A percentile compares a stretch with the other conserved stretches of the same genome.
phyloP scores from a whole-genome alignment of 176 grass and related monocot species.

The Areca catechu region DNA sequence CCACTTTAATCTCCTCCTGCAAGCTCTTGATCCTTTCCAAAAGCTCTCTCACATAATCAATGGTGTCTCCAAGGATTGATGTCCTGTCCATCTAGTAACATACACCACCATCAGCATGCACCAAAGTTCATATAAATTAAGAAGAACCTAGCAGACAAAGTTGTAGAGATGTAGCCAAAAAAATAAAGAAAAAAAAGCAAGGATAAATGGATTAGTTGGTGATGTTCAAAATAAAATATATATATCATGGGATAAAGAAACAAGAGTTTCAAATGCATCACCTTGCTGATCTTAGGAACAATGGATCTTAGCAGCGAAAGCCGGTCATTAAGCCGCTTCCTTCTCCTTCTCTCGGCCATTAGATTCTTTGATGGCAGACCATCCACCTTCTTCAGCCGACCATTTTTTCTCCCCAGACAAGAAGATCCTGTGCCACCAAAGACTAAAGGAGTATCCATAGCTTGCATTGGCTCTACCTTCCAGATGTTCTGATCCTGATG shows the following conservation, averaged over 20 bases:
- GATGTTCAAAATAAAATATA: too few relatives aligned
- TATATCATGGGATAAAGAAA: too few relatives aligned
- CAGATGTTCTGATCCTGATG: background rate
- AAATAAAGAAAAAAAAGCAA: background rate
- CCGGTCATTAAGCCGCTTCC: conserved; percentile 76
- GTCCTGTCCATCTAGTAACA: conserved; percentile 62
- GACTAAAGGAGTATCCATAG: conserved; percentile 19
- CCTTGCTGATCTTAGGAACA: conserved; percentile 83
- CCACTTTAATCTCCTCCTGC: background rate
- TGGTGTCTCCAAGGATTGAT: conserved; percentile 64
- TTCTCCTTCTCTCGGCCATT: conserved; percentile 66
- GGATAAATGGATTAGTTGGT: background rate
- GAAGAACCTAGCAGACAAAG: too few relatives aligned
- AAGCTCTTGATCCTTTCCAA: background rate
- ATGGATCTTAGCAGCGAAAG: conserved; percentile 89
- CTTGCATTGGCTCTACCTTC: background rate
- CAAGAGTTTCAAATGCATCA: conserved; percentile 1
- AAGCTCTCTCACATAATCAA: conserved; percentile 3
- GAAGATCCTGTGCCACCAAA: conserved; percentile 26
- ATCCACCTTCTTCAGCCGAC: conserved; percentile 16
- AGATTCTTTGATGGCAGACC: conserved; percentile 60
- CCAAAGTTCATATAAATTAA: too few relatives aligned
- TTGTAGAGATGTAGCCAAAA: too few relatives aligned
- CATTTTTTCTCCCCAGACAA: conserved; percentile 11
- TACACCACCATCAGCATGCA: background rate